Evolutionary conservation across 2,329 filamentous ascomycete genomes (phyloP), one percentile per base, ranked within the genome.

Genomic region (Acrocalymma vagum): DNA sequence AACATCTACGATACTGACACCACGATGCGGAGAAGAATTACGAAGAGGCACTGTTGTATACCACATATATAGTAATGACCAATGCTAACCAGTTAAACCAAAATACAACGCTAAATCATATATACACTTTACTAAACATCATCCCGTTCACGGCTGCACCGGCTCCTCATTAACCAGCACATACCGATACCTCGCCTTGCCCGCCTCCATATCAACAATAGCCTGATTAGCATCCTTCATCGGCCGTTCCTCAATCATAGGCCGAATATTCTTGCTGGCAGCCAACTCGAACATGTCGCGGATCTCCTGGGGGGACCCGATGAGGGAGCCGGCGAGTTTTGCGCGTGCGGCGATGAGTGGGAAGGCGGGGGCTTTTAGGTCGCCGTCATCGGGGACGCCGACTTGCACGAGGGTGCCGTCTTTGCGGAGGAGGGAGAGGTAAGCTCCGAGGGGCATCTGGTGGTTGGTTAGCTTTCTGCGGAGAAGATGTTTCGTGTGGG

Each of bases 331-430:
- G 4, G 49, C 60, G 16, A 62, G 36, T 38, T 60, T 60, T 15
- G 57, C 47, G 21, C 55, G 54, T 18, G 42, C 43, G 4, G 31
- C 20, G 9, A 87, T 53, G 17, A 87, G 54, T 0, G 72, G 70
- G 72, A 77, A 68, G 50, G 80, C 79, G 5, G 79, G 78, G 43
- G 63, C 48, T 43, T 82, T 74, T 44, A 63, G 33, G 10, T 56
- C 51, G 18, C 79, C 43, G 60, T 72, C 66, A 58, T 89, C 86
- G 0, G 86, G 85, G 1, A 79, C 79, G 10, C 85, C 86, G 31
- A 90, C 77, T 64, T 87, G 83, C 44, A 87, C 77, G 53, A 87
- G 83, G 3, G 74, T 75, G 2, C 86, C 85, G 29, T 81, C 76
- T 5, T 75, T 69, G 45, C 77, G 75, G 21, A 88, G 72, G 9